phyloP scores from a whole-genome alignment of 2,329 filamentous ascomycete genomes.

The Paradendryphiella salina region DNA sequence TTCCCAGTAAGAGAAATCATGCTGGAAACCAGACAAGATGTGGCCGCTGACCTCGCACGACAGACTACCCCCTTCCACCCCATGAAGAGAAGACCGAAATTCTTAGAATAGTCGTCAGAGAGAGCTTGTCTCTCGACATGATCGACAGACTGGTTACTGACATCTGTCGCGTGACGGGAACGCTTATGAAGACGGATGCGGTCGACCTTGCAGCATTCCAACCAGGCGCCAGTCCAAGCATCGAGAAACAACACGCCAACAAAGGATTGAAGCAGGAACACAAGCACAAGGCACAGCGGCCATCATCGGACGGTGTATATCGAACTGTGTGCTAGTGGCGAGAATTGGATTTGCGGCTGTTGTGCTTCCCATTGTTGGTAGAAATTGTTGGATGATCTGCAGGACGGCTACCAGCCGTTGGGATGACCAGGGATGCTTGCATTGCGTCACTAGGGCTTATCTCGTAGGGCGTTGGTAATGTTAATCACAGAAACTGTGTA shows the following conservation, averaged over 20 bases:
- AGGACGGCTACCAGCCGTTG: neutral
- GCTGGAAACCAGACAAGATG: neutral
- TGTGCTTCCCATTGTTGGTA: neutral
- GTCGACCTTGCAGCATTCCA: slow-evolving; percentile 58
- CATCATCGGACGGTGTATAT: slow-evolving; percentile 55
- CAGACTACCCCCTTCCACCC: slow-evolving; percentile 67
- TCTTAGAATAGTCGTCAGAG: slow-evolving; percentile 67
- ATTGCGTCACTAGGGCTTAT: neutral
- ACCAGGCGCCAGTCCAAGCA: slow-evolving; percentile 38
- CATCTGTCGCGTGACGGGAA: slow-evolving; percentile 63
- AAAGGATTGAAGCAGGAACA: slow-evolving; percentile 46
- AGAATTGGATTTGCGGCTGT: neutral
- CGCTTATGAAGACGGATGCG: slow-evolving; percentile 58
- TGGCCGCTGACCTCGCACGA: slow-evolving; percentile 14
- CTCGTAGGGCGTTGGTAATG: neutral
- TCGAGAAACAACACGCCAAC: slow-evolving; percentile 51
- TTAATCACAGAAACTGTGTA: neutral
- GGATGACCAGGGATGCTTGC: neutral
- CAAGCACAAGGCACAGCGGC: slow-evolving; percentile 51
- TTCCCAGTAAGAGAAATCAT: slow-evolving; percentile 57
- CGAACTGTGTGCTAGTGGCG: slow-evolving; percentile 51
- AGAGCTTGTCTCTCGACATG: slow-evolving; percentile 70
- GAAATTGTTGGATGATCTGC: neutral
- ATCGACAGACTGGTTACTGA: slow-evolving; percentile 66
- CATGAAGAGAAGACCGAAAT: slow-evolving; percentile 66